Base-by-base conservation (phyloP, 495 filamentous ascomycete species). In the Penicillium pulvis region DNA sequence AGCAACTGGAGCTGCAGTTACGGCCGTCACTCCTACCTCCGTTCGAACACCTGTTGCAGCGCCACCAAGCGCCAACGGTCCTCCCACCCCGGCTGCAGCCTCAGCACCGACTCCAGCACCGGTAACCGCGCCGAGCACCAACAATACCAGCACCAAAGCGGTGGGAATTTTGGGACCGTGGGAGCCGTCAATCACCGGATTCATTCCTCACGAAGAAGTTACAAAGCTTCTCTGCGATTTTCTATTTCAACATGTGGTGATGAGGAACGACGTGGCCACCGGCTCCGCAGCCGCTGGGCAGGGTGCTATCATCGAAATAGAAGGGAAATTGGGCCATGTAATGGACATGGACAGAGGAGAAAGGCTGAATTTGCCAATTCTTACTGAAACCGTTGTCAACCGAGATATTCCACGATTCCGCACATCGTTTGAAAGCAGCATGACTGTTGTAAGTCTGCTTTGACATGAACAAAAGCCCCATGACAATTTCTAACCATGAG, bases 311-410 rank as follows among this genome's bases (percentile, higher is more conserved):
- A 81, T 96, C 41, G 93, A 97, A 71, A 89, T 97, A 55, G 93
- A 97, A 74, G 93, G 91, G 9, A 97, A 97, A 70, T 71, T 98
- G 17, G 93, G 93, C 50, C 86, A 83, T 43, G 71, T 97, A 16
- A 82, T 96, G 42, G 86, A 92, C 64, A 85, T 81, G 70, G 80
- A 82, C 57, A 86, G 83, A 2, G 81, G 85, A 51, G 79, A 87
- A n/a, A 81, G 92, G 36, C 73, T 93, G 39, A 69, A 70, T 3
- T 66, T 93, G 19, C 85, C 86, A 7, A 76, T 94, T 10, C 50
- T 74, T 31, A 83, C 87, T 0, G 89, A 93, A 65, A 85, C 81
- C 46, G 73, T 95, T 14, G 67, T 96, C 49, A 78, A 74, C 30
- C 76, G 82, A 19, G 74, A 70, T 35, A 73, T 77, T 46, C 67